Base-by-base conservation (phyloP, 2,329 filamentous ascomycete species). In the Penicillium freii region DNA sequence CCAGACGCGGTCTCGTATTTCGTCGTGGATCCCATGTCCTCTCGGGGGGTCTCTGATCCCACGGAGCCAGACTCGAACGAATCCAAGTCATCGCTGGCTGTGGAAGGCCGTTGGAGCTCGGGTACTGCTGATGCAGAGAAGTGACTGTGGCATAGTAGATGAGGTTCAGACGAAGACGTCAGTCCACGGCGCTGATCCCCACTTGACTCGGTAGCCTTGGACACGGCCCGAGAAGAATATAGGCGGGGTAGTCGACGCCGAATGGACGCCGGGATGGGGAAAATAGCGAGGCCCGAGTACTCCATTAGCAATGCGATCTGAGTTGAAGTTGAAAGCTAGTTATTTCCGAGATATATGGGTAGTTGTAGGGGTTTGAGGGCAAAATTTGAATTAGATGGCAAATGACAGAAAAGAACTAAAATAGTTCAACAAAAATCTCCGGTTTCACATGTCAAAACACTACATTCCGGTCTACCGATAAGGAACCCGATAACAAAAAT, bases 1-100 rank as follows among this genome's bases (percentile, higher is more conserved):
- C 72, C 72, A 0, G 72, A 73, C 17, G 63, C 64, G 7, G 56
- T 61, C 54, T 74, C 72, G 51, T 72, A 72, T 34, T 67, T 66
- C 5, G 59, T 27, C 19, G 44, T 61, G 52, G 25, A 49, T n/a
- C 31, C 52, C 21, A 49, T 42, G 34, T 59, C 50, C 39, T 60
- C 46, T 15, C 31, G 53, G n/a, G 55, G 39, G 44, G 45, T 61
- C 46, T 62, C 45, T 15, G 61, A 57, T 29, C 49, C 34, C 36
- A 54, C n/a, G 38, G 66, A 62, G 40, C 46, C 46, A 19, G 66
- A 62, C 10, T 62, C 59, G 21, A 66, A 47, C 15, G 19, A 56
- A 7, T 62, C 50, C 34, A 64, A 43, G 31, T 67, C 65, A 54
- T 63, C 63, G 10, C 59, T 64, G n/a, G 64, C 64, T 8, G 66